phyloP scores from a whole-genome alignment of 208 protist species.

The Acanthamoeba triangularis region DNA sequence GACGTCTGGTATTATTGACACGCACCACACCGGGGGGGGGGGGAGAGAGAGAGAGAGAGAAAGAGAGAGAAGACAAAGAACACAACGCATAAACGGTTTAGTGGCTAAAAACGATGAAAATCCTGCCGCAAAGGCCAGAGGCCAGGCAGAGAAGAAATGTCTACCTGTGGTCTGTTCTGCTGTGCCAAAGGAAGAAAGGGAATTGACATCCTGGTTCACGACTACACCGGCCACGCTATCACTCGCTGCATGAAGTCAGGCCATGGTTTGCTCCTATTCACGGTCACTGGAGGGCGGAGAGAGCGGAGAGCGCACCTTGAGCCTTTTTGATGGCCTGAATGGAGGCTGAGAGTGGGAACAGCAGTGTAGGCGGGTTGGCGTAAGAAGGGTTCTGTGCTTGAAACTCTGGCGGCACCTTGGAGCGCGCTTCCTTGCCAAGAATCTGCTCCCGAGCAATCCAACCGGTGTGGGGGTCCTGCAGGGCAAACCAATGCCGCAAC shows the following conservation, averaged over 20 bases:
- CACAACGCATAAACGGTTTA: background rate
- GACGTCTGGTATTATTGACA: background rate
- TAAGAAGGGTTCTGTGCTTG: constrained; percentile 82
- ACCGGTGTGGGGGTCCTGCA: constrained; percentile 89
- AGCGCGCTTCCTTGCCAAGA: constrained; percentile 89
- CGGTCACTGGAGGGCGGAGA: background rate
- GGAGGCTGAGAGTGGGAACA: constrained; percentile 84
- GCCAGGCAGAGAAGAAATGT: background rate
- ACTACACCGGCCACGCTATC: background rate
- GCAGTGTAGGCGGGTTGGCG: constrained; percentile 93
- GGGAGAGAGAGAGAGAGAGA: too few species aligned
- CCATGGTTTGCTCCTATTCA: too few species aligned
- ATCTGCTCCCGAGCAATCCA: constrained; percentile 95
- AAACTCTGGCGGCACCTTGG: constrained; percentile 91
- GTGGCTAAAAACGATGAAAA: background rate
- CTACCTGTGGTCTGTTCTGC: background rate
- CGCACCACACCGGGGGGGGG: too few species aligned
- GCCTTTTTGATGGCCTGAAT: constrained; percentile 2
- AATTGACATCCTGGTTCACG: background rate
- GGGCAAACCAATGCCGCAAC: constrained; percentile 90
- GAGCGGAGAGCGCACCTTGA: background rate
- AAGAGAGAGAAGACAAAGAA: background rate
- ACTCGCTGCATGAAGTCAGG: background rate
- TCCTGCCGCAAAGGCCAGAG: too few species aligned
- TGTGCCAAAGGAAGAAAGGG: constrained; percentile 19